phyloP scores from a whole-genome alignment of 371 early-diverging fungal genomes.

The Apophysomyces ossiformis region DNA sequence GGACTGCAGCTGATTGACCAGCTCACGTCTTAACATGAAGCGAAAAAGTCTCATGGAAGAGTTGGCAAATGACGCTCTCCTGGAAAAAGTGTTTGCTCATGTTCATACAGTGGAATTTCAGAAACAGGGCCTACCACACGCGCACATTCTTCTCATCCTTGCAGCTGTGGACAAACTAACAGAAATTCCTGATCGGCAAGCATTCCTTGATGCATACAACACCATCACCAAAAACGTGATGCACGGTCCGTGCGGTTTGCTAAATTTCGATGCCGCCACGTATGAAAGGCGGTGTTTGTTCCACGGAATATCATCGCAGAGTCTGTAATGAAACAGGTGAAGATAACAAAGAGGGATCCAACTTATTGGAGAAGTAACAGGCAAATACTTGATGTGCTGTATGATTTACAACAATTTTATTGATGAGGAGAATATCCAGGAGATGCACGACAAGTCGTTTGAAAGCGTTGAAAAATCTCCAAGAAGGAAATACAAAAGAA shows the following conservation, averaged over 20 bases:
- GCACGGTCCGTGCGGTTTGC: slow-evolving; percentile 34
- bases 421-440: neutral
- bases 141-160: slow-evolving; percentile 36
- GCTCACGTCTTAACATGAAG: slow-evolving; percentile 30
- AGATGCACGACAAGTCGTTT: neutral
- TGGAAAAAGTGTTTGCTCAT: slow-evolving; percentile 23
- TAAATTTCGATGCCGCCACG: slow-evolving; percentile 22
- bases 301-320: slow-evolving; percentile 23
- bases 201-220: slow-evolving; percentile 24
- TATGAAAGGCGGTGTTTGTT: slow-evolving; percentile 26
- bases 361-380: no score
- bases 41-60: slow-evolving; percentile 25
- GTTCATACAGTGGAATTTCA: slow-evolving; percentile 29
- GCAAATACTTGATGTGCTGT: no score
- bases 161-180: slow-evolving; percentile 18
- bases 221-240: slow-evolving; percentile 32
- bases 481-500: neutral
- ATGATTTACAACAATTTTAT: no score
- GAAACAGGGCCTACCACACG: slow-evolving; percentile 33
- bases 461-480: neutral
- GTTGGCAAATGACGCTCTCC: slow-evolving; percentile 21
- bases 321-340: slow-evolving; percentile 19
- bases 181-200: slow-evolving; percentile 27
- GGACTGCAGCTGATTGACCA: slow-evolving; percentile 17
- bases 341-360: neutral